Base-by-base conservation (phyloP, 2,329 filamentous ascomycete genomes). In the Colletotrichum filicis region DNA sequence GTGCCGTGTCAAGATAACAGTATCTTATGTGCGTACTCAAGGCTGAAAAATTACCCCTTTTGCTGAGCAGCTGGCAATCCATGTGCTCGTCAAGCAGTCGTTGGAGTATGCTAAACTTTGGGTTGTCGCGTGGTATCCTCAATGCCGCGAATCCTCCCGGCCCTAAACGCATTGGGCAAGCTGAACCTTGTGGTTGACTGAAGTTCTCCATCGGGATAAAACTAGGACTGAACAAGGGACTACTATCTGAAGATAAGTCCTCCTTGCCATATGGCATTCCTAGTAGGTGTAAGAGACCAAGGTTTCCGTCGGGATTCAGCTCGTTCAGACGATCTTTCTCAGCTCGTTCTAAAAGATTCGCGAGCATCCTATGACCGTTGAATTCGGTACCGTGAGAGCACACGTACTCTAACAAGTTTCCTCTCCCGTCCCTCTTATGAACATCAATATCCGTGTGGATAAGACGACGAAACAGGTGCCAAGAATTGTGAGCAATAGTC, bases 401-500 rank as follows among this genome's bases (percentile, higher is more conserved):
- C 7, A 55, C 9, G 14, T 57, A 30, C 8, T 69, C 59, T 16
- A 69, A 5, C n/a, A 60, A 52, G 28, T 57, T 64, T 2, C 11
- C 12, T 5, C 14, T 22, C 4, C 22, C 2, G 3, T 8, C 28
- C 30, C 59, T 49, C 8, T 56, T 30, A 24, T 63, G 32, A 4
- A 58, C 60, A 6, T 65, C 14, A 16, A 19, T 6, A 2, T 30
- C 59, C 4, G 14, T 28, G 6, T 22, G 46, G 2, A 69, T 52
- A 2, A 69, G 52, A 19, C 60, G 59, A 22, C 26, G 59, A 4
- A 69, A 62, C 3, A 69, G 32, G 12, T 49, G 64, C 8, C 63
- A 19, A 8, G 66, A 69, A n/a, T 69, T 60, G 49, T 42, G n/a
- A 22, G 7, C 30, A 8, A 65, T 22, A 9, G 66, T 60, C 66